phyloP scores from a whole-genome alignment of 169 alveolate genomes.

The Plasmodium gonderi region DNA sequence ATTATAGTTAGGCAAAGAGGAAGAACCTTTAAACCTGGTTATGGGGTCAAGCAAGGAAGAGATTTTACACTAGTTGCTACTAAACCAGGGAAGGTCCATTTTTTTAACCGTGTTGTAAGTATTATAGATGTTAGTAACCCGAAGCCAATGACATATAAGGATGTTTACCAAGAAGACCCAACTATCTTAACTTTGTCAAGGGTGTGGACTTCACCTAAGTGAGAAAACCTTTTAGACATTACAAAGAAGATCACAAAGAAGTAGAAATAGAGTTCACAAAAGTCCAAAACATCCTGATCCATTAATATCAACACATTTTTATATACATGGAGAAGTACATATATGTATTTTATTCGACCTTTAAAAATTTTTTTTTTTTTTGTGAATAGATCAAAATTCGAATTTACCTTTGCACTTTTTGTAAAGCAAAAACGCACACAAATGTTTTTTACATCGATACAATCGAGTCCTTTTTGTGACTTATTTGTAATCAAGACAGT shows the following conservation, averaged over 20 bases:
- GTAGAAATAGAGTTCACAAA: not conserved
- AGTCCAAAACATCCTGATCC: not conserved
- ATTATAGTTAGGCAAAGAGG: constrained; percentile 90
- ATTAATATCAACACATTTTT: not conserved
- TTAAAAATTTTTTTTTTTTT: not conserved
- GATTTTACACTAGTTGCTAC: constrained; percentile 82
- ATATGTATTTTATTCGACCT: not conserved
- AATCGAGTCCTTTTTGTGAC: not conserved
- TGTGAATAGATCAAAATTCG: not conserved
- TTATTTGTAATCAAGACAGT: not conserved
- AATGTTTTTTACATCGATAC: not conserved
- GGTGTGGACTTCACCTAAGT: constrained; percentile 79
- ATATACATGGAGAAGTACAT: not conserved
- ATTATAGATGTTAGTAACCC: constrained; percentile 79
- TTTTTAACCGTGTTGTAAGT: constrained; percentile 78
- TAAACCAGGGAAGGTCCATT: constrained; percentile 80
- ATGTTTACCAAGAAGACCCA: constrained; percentile 76
- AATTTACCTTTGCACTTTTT: not conserved
- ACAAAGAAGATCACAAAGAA: not conserved
- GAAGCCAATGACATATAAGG: constrained; percentile 73
- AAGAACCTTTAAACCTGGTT: constrained; percentile 88
- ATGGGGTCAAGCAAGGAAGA: constrained; percentile 85
- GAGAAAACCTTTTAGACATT: not conserved
- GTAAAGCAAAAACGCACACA: not conserved
- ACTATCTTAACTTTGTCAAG: constrained; percentile 79